Evolutionary conservation across 192 early-diverging fungal genomes (phyloP), one percentile per base, ranked within the genome.

Genomic region (Lobosporangium transversale): DNA sequence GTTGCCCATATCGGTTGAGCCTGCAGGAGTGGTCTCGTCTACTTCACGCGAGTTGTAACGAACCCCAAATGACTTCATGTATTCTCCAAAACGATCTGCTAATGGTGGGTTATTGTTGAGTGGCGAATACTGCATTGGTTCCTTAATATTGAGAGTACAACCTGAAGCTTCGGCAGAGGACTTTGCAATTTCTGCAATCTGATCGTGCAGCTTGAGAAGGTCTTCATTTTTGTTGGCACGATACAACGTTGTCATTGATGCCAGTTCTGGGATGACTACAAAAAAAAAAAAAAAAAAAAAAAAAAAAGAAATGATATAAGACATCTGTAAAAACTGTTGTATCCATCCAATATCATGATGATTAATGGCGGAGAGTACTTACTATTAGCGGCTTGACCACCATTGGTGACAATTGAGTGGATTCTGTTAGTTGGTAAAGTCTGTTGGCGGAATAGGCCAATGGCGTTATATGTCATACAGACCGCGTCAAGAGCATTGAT

Each of bases 401-500:
- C 93, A 35, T 92, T 80, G 24, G 83, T 89, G 31, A 95, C 90
- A 55, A 95, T 89, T n/a, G 90, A 92, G 49, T 95, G 94, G 30
- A 94, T 86, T 33, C 86, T 80, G 68, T 89, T 84, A 37, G 84
- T 80, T 10, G 92, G 91, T 32, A 87, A 67, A 7, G 90, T 82
- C 71, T 95, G 91, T 53, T 94, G 90, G 50, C 94, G 84, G 68
- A 94, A 69, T 53, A 90, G 81, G 4, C 87, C 86, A 53, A 94
- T 85, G 33, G 71, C 84, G 29, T 87, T 86, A 81, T 91, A 89
- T 1, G 90, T 85, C 60, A 86, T 82, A 9, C 81, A 79, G 18
- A 88, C 70, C 1, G 94, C 94, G 75, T 95, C 91, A 29, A 95
- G 85, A 0, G 94, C 93, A 81, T 96, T 96, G 49, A 89, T 79